Conservation (phyloP, 2,329 filamentous ascomycete genomes). For the Colletotrichum tofieldiae region DNA sequence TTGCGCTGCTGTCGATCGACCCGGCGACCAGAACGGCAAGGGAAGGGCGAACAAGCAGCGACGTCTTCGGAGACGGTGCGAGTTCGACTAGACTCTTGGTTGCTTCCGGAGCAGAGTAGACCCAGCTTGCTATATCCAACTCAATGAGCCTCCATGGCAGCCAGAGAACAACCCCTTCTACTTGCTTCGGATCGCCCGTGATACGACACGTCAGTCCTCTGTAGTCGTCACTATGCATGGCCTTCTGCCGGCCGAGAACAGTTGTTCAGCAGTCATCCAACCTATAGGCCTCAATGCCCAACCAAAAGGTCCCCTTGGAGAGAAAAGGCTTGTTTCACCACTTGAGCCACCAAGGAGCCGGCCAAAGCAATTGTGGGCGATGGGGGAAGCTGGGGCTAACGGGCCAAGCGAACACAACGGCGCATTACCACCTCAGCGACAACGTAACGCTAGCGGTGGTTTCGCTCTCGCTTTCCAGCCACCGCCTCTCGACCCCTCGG, state of each 20-base stretch:
- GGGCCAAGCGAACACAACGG: slow-evolving; percentile 19
- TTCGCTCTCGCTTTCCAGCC: slow-evolving; percentile 26
- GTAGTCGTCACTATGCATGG: slow-evolving; percentile 21
- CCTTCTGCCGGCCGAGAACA: slow-evolving; percentile 13
- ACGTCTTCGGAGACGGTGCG: not conserved
- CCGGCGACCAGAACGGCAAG: not conserved
- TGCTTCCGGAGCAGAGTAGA: not conserved
- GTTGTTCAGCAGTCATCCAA: not conserved
- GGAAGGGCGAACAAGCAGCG: not conserved
- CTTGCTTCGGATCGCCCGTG: not conserved
- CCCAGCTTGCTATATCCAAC: not conserved
- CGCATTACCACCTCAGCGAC: slow-evolving; percentile 27
- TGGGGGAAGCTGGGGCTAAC: slow-evolving; percentile 16
- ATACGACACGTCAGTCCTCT: not conserved
- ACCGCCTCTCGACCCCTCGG: slow-evolving; percentile 15
- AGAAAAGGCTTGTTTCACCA: slow-evolving; percentile 33
- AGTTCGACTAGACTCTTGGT: not conserved
- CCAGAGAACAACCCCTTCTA: not conserved
- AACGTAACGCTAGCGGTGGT: slow-evolving; percentile 33
- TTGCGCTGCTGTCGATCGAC: not conserved
- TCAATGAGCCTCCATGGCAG: not conserved
- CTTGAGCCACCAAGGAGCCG: slow-evolving; percentile 15
- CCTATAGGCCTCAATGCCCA: not conserved
- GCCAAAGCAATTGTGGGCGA: slow-evolving; percentile 7
- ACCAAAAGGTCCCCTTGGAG: not conserved